Percentiles rank a stretch among this genome's conserved stretches.
phyloP scores from a whole-genome alignment of 441 rosid genomes.

The Melastoma candidum region DNA sequence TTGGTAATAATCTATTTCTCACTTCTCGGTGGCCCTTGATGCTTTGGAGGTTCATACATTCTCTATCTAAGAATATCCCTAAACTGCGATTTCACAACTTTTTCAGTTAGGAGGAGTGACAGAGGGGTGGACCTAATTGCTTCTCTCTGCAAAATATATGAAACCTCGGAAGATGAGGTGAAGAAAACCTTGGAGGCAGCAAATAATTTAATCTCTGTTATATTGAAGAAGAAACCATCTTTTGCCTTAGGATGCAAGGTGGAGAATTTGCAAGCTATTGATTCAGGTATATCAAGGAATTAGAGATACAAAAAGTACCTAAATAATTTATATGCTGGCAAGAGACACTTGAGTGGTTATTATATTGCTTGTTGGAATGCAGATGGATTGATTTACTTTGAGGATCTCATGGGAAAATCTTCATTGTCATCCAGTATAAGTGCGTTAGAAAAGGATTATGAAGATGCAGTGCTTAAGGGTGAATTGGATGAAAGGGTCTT shows the following conservation, averaged over 20 bases:
- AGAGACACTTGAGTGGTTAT: too few species aligned
- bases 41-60: not conserved
- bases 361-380: slow-evolving; percentile 13
- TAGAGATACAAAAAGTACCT: too few species aligned
- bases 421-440: slow-evolving; percentile 50
- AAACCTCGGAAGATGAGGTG: slow-evolving; percentile 74
- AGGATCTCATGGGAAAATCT: slow-evolving; percentile 65
- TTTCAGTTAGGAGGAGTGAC: slow-evolving; percentile 64
- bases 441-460: slow-evolving; percentile 65
- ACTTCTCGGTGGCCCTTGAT: not conserved
- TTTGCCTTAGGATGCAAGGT: slow-evolving; percentile 53
- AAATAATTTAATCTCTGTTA: slow-evolving; percentile 48
- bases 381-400: slow-evolving; percentile 86
- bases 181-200: slow-evolving; percentile 52
- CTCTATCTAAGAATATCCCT: not conserved
- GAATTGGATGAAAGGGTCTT: slow-evolving; percentile 86
- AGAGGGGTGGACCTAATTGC: slow-evolving; percentile 72
- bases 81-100: slow-evolving; percentile 1
- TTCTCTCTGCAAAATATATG: slow-evolving; percentile 74
- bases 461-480: slow-evolving; percentile 49
- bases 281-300: slow-evolving; percentile 30
- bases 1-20: slow-evolving; percentile 50
- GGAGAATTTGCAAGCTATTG: slow-evolving; percentile 51
- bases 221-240: slow-evolving; percentile 51
- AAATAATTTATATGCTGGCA: too few species aligned